Evolutionary conservation across 2,329 filamentous ascomycete species (phyloP).

Genomic region (Thielaviopsis punctulata): DNA sequence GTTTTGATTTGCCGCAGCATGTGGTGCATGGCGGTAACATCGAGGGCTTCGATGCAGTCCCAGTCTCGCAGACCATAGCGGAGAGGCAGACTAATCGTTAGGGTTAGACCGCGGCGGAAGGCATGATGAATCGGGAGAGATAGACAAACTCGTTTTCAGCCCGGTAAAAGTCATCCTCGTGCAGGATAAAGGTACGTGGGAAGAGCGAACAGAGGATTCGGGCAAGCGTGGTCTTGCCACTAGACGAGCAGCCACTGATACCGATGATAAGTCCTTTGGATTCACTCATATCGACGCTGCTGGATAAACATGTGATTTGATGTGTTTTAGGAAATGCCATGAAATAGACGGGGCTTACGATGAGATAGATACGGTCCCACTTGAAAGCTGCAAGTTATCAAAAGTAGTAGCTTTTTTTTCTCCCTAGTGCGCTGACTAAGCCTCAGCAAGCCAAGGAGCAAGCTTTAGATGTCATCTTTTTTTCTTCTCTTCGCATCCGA

Average conservation of each 20-base stretch:
- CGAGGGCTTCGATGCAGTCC: slow-evolving; percentile 72
- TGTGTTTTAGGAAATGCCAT: not conserved
- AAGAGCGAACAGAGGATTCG: slow-evolving; percentile 72
- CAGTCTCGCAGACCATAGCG: slow-evolving; percentile 57
- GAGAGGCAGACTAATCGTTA: slow-evolving; percentile 6
- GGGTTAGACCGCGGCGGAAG: not conserved
- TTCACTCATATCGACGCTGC: slow-evolving; percentile 22
- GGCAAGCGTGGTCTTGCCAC: slow-evolving; percentile 87
- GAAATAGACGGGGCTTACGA: not conserved
- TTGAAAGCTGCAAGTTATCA: not conserved
- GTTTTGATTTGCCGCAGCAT: slow-evolving; percentile 54
- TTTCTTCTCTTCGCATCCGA: not conserved
- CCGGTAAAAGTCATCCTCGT: slow-evolving; percentile 92
- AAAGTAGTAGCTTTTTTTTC: not conserved
- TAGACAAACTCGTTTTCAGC: slow-evolving; percentile 49
- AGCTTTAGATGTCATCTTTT: not conserved
- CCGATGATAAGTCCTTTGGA: slow-evolving; percentile 49
- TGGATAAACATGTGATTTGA: not conserved
- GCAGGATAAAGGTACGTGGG: slow-evolving; percentile 61
- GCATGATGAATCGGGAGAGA: not conserved
- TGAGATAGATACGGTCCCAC: not conserved
- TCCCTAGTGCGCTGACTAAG: not conserved
- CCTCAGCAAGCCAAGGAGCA: not conserved
- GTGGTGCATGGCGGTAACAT: slow-evolving; percentile 48
- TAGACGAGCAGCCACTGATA: slow-evolving; percentile 79